A percentile compares a stretch with the other conserved stretches of the same genome.
These are phyloP conservation scores for Botrytis squamosa DNA, from an alignment of 2,329 filamentous ascomycete genomes.

Conservation along the genomic window DNA sequence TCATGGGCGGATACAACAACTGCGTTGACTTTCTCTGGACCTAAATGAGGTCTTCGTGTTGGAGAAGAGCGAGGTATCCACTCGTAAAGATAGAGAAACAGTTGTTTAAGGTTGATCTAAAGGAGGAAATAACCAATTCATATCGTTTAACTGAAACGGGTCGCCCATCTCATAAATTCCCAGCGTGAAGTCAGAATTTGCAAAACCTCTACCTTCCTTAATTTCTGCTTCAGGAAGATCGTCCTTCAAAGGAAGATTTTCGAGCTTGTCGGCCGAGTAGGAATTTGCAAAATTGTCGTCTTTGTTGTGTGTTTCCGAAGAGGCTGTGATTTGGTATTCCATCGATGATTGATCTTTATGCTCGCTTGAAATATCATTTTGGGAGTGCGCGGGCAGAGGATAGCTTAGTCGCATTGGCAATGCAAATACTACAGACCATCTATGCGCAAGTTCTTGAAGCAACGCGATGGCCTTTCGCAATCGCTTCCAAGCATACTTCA, in stretches of 20 bases:
- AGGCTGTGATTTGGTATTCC: neutral
- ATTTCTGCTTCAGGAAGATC: neutral
- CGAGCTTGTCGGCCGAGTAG: neutral
- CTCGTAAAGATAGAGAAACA: neutral
- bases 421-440: constrained; percentile 6
- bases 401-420: constrained; percentile 3
- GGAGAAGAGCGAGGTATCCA: neutral
- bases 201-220: neutral
- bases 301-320: neutral
- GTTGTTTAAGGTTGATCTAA: neutral
- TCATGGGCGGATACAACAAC: neutral
- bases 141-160: constrained; percentile 7
- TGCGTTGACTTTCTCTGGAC: neutral
- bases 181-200: neutral
- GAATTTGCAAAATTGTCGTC: neutral
- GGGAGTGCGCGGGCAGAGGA: neutral
- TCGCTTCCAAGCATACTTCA: constrained; percentile 4
- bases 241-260: neutral
- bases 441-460: constrained; percentile 4
- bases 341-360: neutral
- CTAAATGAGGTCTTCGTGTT: neutral
- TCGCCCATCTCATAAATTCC: neutral
- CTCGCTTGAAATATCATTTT: neutral
- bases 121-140: constrained; percentile 1
- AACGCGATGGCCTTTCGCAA: neutral